Conservation (phyloP, 140 eudicot species). For the Flaveria floridana region DNA sequence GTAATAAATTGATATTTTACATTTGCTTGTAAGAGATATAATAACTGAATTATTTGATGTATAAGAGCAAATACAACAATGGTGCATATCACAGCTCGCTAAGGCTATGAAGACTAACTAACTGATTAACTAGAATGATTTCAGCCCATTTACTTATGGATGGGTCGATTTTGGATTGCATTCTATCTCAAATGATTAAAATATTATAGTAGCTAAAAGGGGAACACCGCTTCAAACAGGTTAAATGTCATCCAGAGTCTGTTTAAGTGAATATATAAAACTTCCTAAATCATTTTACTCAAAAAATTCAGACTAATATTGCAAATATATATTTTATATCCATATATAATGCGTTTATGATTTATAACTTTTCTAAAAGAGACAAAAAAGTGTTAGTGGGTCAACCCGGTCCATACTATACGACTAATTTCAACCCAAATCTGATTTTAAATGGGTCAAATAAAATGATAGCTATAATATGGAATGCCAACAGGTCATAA, state of each 20-base stretch:
- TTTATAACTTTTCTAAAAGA: background rate
- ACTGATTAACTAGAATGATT: background rate
- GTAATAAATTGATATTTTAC: conserved; percentile 1
- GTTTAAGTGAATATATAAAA: background rate
- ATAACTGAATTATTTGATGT: background rate
- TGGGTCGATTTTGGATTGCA: background rate
- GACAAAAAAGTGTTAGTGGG: background rate
- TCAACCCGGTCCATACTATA: background rate
- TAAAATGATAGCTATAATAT: background rate
- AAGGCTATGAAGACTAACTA: background rate
- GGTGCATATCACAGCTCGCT: background rate
- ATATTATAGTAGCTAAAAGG: background rate
- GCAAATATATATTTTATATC: background rate
- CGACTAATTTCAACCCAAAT: background rate
- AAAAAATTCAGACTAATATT: background rate
- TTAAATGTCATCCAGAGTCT: background rate
- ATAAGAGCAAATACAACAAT: conserved; percentile 8
- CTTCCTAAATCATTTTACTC: background rate
- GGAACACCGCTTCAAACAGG: background rate
- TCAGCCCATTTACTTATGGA: background rate
- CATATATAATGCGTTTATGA: background rate
- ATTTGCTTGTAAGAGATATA: background rate
- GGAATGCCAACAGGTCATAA: background rate
- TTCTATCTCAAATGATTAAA: background rate
- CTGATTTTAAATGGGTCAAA: background rate